Percentiles rank a stretch among this genome's conserved stretches.
phyloP scores from a whole-genome alignment of 352 stramenopile genomes.

The Phytophthora gonapodyides region DNA sequence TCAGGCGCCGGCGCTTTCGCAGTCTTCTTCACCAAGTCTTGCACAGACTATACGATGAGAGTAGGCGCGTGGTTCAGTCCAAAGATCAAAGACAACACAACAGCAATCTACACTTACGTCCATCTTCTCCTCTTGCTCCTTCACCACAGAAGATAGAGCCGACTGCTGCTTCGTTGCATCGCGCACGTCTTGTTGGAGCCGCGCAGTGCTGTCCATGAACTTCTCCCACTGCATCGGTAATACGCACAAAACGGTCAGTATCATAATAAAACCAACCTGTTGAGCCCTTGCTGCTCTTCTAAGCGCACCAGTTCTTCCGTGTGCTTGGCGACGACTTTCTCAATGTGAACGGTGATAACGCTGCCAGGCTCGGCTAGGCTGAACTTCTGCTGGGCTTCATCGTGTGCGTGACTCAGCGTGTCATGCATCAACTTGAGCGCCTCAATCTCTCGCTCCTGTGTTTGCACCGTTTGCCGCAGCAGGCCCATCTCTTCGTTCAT shows the following conservation, averaged over 20 bases:
- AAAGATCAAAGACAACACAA: background rate
- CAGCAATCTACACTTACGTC: conserved; percentile 32
- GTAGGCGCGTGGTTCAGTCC: conserved; percentile 4
- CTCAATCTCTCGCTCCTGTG: conserved; percentile 66
- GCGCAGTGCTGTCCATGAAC: conserved; percentile 47
- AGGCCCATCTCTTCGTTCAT: conserved; percentile 59
- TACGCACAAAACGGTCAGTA: conserved; percentile 1
- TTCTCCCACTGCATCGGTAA: conserved; percentile 48
- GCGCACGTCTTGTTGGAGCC: conserved; percentile 39
- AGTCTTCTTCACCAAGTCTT: conserved; percentile 31
- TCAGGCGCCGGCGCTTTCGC: conserved; percentile 4
- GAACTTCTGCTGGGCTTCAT: conserved; percentile 64
- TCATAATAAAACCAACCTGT: background rate
- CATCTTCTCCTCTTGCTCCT: conserved; percentile 48
- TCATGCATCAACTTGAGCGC: conserved; percentile 62
- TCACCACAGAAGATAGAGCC: conserved; percentile 34
- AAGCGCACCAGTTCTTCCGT: conserved; percentile 64
- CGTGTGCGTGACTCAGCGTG: conserved; percentile 53
- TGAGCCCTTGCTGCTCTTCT: background rate
- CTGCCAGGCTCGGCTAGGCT: conserved; percentile 61
- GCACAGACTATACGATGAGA: conserved; percentile 24
- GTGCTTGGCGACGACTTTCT: conserved; percentile 65
- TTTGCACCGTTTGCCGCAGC: conserved; percentile 54
- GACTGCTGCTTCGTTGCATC: conserved; percentile 36
- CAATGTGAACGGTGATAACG: conserved; percentile 67